Base-by-base conservation (phyloP, 2,329 filamentous ascomycete species). In the Tolypocladium guangdongense region DNA sequence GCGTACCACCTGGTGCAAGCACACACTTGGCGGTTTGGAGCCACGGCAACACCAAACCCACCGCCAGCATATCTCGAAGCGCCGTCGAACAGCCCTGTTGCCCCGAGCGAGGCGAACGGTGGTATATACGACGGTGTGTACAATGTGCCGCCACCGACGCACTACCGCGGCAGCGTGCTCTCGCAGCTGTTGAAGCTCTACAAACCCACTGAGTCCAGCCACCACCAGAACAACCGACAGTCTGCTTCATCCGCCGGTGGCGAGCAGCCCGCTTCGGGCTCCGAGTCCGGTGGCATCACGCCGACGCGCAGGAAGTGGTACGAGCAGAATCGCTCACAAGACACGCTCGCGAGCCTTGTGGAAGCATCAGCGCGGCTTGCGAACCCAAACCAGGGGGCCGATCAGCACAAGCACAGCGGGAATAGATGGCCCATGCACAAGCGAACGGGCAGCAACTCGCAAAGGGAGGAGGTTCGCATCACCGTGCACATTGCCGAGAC, bases 401-500 rank as follows among this genome's bases (percentile, higher is more conserved):
- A 56, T 30, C 52, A 60, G 18, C 59, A 60, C 54, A 48, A 53
- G 43, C 14, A 10, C 41, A 56, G 41, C 55, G 58, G 36, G 66
- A 69, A 55, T 70, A 68, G 59, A 62, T 41, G 66, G 11, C 66
- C 69, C 12, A 68, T 59, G 52, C 62, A 71, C 56, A 73, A 66
- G 58, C 67, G 71, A 14, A 64, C 65, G 10, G 57, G 60, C 27
- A 75, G 71, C 55, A 61, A 60, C 52, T 68, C 70, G 55, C 70
- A 74, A 27, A 69, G 73, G 49, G 72, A 77, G 16, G 74, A 76
- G 59, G 65, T 68, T 11, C 69, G 71, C 12, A 76, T 76, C 52
- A 75, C 73, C 1, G 63, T 75, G 18, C 73, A 77, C 61, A 83
- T 84, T 57, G 80, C 81, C 32, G 75, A 82, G 59, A 91, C 86